Percentiles rank a stretch among this genome's conserved stretches.
Conservation (phyloP, 805 yeast genomes). For the Cyberlindnera mississippiensis region DNA sequence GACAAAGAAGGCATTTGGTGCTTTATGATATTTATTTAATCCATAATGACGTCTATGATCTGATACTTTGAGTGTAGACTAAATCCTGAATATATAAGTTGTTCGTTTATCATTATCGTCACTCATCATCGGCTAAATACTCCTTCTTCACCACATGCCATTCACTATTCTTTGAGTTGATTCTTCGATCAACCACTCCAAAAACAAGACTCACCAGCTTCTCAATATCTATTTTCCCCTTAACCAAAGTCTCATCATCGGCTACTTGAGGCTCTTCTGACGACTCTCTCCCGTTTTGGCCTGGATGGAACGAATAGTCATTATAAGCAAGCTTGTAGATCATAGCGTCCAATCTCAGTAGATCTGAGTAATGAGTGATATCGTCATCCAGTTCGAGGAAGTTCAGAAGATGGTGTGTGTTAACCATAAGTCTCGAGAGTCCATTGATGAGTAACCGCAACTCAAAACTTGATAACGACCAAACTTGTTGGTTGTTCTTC, state of each 20-base stretch:
- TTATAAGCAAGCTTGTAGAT: constrained; percentile 23
- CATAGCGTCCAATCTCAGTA: constrained; percentile 22
- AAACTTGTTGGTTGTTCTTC: constrained; percentile 6
- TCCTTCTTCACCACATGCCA: constrained; percentile 26
- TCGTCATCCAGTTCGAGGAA: constrained; percentile 15
- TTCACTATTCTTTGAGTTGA: constrained; percentile 21
- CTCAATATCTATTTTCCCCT: constrained; percentile 8
- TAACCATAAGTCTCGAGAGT: constrained; percentile 15
- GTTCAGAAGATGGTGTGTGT: constrained; percentile 13
- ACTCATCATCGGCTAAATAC: constrained; percentile 8
- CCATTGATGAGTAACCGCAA: constrained; percentile 12
- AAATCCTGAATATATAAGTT: too few species aligned
- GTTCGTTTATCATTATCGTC: too few species aligned
- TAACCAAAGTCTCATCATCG: background rate
- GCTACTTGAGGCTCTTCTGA: constrained; percentile 1
- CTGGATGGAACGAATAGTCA: constrained; percentile 6
- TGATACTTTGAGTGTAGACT: too few species aligned
- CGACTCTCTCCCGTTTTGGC: background rate
- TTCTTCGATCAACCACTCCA: constrained; percentile 5
- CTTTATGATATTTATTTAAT: background rate
- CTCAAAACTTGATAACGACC: constrained; percentile 18
- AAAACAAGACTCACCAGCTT: constrained; percentile 3
- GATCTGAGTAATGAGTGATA: constrained; percentile 7
- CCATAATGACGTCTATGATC: background rate
- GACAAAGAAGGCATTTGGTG: constrained; percentile 12